These are phyloP conservation scores for Reticulascus tulasneorum DNA, from an alignment of 2,329 filamentous ascomycete genomes.

Conservation along the genomic window DNA sequence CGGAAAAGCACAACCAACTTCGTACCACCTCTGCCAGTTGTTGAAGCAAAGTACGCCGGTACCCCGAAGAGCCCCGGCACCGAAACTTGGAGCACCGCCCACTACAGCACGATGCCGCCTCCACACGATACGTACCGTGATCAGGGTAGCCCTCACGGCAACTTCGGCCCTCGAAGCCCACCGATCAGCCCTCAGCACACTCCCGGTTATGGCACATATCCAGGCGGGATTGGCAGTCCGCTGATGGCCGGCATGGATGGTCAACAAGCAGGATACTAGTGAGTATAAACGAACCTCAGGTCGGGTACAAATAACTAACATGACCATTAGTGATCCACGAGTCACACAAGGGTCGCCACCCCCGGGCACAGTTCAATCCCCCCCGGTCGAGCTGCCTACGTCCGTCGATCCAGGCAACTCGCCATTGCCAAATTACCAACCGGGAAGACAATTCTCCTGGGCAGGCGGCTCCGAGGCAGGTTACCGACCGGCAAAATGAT, in stretches of 20 bases:
- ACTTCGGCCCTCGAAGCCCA: slow-evolving; percentile 12
- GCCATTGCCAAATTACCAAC: slow-evolving; percentile 28
- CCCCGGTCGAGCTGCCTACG: slow-evolving; percentile 31
- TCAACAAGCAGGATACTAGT: slow-evolving; percentile 23
- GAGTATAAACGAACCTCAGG: slow-evolving; percentile 12
- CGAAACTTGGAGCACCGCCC: slow-evolving; percentile 18
- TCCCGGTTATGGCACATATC: slow-evolving; percentile 1
- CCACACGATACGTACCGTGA: slow-evolving; percentile 21
- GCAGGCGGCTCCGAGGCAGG: too few species aligned
- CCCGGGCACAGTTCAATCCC: too few species aligned
- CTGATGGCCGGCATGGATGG: not conserved
- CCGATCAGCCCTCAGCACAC: slow-evolving; percentile 8
- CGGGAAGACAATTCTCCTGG: slow-evolving; percentile 26
- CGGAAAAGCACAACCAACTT: slow-evolving; percentile 16
- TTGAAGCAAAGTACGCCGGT: slow-evolving; percentile 6
- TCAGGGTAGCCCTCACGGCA: not conserved
- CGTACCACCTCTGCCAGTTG: not conserved
- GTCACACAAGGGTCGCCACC: too few species aligned
- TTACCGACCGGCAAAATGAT: too few species aligned
- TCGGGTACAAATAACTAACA: slow-evolving; percentile 1
- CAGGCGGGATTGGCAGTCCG: slow-evolving; percentile 1
- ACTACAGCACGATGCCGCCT: slow-evolving; percentile 16
- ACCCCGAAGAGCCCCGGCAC: slow-evolving; percentile 24
- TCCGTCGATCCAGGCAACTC: slow-evolving; percentile 25
- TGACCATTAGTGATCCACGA: not conserved